Evolutionary conservation across 2,329 filamentous ascomycete genomes (phyloP), one percentile per base, ranked within the genome.

Genomic region (Macrophomina pseudophaseolina): DNA sequence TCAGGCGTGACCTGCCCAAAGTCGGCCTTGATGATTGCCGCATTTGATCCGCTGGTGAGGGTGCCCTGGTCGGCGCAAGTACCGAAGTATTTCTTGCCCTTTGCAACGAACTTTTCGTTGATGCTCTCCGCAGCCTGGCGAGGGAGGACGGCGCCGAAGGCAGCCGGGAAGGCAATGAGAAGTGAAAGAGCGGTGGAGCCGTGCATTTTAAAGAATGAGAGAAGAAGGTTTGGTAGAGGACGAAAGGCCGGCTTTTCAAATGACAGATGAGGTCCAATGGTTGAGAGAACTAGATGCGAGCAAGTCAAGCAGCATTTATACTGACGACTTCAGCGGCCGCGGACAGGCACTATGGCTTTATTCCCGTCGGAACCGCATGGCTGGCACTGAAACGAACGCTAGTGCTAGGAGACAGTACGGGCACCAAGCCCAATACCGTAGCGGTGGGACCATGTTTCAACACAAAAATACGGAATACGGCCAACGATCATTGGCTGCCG

Each of bases 81-180:
- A 69, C 89, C 90, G 66, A 85, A 86, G 79, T 91, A 91, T 69
- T 85, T 81, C 80, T 91, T 91, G 69, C 88, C 88, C 71, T 86
- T 84, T 67, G 84, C 83, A 73, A 86, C 85, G 78, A 90, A 84
- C 32, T 83, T 78, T 51, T 75, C 74, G 73, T 89, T 83, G 69
- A 90, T 80, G 32, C 58, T 62, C 30, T 35, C 32, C n/a, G 58
- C 44, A 6, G 58, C 58, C 84, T 86, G 65, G 72, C 70, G 46
- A 3, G 72, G 70, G 35, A 52, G 70, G 9, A 38, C 53, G 32
- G 68, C 32, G 18, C 59, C 66, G 30, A 46, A 59, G 7, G 56
- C 12, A 2, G 56, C 56, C 23, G 56, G 56, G 14, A 59, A 46
- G 16, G 56, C 30, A 14, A 28, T 11, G 12, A 59, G 28, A 9